Evolutionary conservation across 2,329 filamentous ascomycete genomes (phyloP).

Genomic region (Colletotrichum orchidophilum): DNA sequence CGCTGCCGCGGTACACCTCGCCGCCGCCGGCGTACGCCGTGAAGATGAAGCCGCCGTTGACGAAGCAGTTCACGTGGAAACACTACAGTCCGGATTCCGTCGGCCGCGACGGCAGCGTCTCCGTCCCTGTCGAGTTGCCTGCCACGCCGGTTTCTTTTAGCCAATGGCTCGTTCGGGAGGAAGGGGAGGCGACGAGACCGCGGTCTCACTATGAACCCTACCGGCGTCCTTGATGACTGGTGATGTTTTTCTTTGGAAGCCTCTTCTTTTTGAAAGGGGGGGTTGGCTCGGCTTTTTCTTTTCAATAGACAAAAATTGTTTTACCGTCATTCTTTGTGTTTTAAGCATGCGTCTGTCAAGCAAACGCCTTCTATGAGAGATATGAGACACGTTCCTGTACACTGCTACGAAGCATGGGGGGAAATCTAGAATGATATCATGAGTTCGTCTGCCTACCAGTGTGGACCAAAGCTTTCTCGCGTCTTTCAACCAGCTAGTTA

Average conservation of each 20-base stretch:
- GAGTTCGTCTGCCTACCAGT: constrained; percentile 9
- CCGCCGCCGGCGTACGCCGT: constrained; percentile 20
- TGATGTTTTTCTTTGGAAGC: neutral
- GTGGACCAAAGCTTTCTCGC: neutral
- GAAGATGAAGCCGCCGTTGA: neutral
- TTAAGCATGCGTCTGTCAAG: neutral
- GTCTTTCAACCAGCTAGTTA: neutral
- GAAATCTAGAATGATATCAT: neutral
- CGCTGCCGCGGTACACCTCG: constrained; percentile 23
- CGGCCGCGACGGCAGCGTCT: neutral
- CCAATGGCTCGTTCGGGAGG: constrained; percentile 19
- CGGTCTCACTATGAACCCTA: constrained; percentile 26
- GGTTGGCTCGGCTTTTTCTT: neutral
- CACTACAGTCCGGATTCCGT: constrained; percentile 30
- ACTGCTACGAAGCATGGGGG: neutral
- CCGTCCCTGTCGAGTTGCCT: constrained; percentile 22
- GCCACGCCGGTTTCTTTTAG: constrained; percentile 31
- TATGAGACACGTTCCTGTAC: constrained; percentile 21
- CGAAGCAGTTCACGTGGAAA: constrained; percentile 13
- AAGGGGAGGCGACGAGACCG: neutral
- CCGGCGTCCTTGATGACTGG: constrained; percentile 14
- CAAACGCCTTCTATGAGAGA: neutral
- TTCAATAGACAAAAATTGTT: neutral
- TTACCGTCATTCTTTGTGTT: neutral
- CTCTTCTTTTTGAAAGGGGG: neutral